Conservation (phyloP, 1,284 basidiomycete genomes). For the Marasmius oreades region DNA sequence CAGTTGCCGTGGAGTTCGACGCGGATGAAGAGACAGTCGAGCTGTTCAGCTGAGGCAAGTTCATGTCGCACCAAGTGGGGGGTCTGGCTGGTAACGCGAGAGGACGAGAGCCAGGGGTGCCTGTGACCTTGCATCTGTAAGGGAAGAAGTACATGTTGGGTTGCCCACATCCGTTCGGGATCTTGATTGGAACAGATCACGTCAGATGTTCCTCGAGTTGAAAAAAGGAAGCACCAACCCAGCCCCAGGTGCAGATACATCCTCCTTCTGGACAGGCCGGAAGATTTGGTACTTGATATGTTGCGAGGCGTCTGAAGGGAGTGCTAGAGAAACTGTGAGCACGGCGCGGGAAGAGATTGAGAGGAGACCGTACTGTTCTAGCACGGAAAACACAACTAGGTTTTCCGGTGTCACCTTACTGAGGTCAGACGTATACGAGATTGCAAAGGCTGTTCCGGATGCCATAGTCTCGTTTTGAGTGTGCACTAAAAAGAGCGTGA, state of each 20-base stretch:
- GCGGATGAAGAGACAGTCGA: neutral
- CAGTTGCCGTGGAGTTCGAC: too few species aligned
- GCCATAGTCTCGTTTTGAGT: constrained; percentile 39
- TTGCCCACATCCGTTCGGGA: constrained; percentile 3
- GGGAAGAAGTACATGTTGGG: constrained; percentile 3
- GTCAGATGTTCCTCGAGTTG: neutral
- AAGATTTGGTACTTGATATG: constrained; percentile 44
- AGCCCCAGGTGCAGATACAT: constrained; percentile 37
- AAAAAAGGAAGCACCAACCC: neutral
- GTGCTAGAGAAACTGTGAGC: constrained; percentile 29
- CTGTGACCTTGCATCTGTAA: neutral
- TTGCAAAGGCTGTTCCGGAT: constrained; percentile 43
- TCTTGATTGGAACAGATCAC: neutral
- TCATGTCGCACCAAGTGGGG: neutral
- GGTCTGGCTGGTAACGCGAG: neutral
- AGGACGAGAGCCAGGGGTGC: neutral
- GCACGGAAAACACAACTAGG: constrained; percentile 31
- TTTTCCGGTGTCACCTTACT: constrained; percentile 25
- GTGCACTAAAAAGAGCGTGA: constrained; percentile 30
- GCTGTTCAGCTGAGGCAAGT: neutral
- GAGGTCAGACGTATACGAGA: constrained; percentile 41
- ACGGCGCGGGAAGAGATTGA: neutral
- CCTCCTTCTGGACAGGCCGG: constrained; percentile 44
- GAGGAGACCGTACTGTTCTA: constrained; percentile 23
- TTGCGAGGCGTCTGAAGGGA: constrained; percentile 42